Conservation (phyloP, 179 eudicot genomes). For the Camellia oleifera region DNA sequence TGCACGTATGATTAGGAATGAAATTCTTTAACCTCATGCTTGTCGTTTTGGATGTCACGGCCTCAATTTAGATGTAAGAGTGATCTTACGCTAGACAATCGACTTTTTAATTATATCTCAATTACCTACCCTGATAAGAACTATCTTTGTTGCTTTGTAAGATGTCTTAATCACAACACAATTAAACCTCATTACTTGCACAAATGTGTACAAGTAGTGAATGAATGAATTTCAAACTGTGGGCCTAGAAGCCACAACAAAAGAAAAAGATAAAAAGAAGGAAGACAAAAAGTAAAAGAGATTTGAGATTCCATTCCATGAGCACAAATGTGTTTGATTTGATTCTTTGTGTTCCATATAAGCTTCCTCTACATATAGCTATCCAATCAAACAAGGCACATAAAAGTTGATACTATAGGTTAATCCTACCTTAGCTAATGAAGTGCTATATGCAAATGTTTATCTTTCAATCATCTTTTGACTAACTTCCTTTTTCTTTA, state of each 20-base stretch:
- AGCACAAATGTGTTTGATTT: constrained; percentile 1
- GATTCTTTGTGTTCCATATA: constrained; percentile 15
- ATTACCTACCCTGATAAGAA: no score
- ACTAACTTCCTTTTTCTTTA: background rate
- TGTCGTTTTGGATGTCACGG: no score
- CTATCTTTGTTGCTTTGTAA: no score
- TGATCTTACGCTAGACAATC: no score
- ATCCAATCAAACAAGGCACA: constrained; percentile 6
- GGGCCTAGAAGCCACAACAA: background rate
- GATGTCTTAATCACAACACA: background rate
- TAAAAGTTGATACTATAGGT: background rate
- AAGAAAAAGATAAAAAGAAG: background rate
- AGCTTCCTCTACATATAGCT: background rate
- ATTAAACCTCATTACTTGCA: no score
- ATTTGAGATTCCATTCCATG: constrained; percentile 11
- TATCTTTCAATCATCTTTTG: background rate
- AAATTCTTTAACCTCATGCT: no score
- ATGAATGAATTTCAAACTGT: background rate
- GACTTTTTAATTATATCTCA: no score
- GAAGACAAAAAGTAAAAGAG: background rate
- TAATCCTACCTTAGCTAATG: background rate
- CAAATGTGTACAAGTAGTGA: background rate
- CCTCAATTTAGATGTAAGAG: no score
- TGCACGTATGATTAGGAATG: no score
- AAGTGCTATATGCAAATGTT: background rate